Evolutionary conservation across 495 filamentous ascomycete species (phyloP), one percentile per base, ranked within the genome.

Genomic region (Bombardia bombarda): DNA sequence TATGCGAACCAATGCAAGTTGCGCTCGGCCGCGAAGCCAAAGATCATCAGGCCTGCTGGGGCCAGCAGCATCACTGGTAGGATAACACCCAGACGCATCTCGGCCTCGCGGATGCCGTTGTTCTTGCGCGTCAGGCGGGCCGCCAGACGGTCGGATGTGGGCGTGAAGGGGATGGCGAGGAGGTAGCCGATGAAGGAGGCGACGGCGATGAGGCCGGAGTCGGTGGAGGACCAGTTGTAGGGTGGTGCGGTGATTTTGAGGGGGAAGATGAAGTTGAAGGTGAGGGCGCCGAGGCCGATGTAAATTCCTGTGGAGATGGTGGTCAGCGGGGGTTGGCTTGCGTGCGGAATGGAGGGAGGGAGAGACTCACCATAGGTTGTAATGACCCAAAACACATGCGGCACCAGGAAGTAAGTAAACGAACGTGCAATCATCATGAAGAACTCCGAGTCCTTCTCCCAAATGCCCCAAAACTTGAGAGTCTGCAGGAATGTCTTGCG

Each of bases 261-360:
- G 1, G 77, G 77, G 55, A 79, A 80, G 28, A 72, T 78, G 60
- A 71, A 79, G 50, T 75, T 77, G 61, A 78, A 77, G 20, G 74
- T 63, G 23, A 80, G 57, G 0, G 72, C 75, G 17, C 74, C 70
- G 22, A 80, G 66, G 30, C 77, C 77, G 60, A 80, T 80, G 46
- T 72, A 74, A 21, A 76, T 67, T 8, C 61, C 26, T 28, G 6
- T 8, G 5, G 6, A 7, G 13, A 13, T 28, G 26, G 9, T 28
- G 13, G 26, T 7, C 3, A 28, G 9, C 6, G 0, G 32, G n/a
- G 17, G 2, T 23, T 38, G 18, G 1, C n/a, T 12, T 23, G 19
- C 2, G 12, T 23, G 9, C 14, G 9, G 35, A 24, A n/a, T 36
- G 4, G 7, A 2, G 6, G 10, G 10, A 19, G 18, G 13, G 26